Conservation (phyloP, 2,329 filamentous ascomycete genomes). For the Hymenoscyphus occultus region DNA sequence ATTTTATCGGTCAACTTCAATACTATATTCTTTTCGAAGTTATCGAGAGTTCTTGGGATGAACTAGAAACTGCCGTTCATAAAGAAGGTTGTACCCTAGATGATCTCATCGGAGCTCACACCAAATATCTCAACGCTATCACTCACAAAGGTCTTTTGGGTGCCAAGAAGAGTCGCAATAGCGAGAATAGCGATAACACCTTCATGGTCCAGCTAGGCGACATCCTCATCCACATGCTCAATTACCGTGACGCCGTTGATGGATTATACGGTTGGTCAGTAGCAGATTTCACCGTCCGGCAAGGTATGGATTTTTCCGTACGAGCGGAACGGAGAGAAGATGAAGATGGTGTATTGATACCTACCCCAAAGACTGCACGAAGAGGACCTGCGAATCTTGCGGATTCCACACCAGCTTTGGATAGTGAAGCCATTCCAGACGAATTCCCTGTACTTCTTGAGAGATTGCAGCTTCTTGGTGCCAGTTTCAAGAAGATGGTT, state of each 20-base stretch:
- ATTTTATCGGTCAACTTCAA: conserved; percentile 94
- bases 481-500: conserved; percentile 73
- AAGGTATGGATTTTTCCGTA: conserved; percentile 66
- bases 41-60: conserved; percentile 93
- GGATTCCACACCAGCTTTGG: conserved; percentile 30
- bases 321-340: conserved; percentile 54
- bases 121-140: conserved; percentile 85
- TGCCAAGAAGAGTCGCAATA: conserved; percentile 52
- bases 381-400: conserved; percentile 28
- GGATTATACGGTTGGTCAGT: conserved; percentile 93
- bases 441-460: conserved; percentile 72
- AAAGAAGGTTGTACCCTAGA: conserved; percentile 89
- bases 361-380: conserved; percentile 32
- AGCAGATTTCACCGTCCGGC: conserved; percentile 87
- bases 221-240: conserved; percentile 88
- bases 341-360: conserved; percentile 27
- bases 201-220: conserved; percentile 92
- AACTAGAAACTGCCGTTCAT: conserved; percentile 76
- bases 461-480: conserved; percentile 68
- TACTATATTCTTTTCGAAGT: conserved; percentile 99
- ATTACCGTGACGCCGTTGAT: conserved; percentile 90
- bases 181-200: conserved; percentile 56
- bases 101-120: conserved; percentile 90
- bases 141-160: conserved; percentile 94
- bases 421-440: conserved; percentile 45